Evolutionary conservation across 1,139 yeast species (phyloP).

Genomic region (Blastobotrys arbuscula): DNA sequence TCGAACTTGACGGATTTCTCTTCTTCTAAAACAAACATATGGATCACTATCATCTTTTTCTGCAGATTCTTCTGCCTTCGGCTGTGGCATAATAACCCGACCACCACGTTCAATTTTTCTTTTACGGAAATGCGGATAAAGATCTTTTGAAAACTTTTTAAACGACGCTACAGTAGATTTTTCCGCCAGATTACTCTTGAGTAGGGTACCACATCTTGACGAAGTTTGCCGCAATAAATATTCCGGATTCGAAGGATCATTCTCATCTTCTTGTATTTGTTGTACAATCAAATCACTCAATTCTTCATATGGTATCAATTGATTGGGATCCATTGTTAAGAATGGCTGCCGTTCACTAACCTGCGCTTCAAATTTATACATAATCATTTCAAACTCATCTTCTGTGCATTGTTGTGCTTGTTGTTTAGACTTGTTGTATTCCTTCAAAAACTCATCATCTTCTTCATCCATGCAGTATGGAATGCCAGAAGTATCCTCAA

Average conservation of each 20-base stretch:
- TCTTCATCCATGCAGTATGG: slow-evolving; percentile 86
- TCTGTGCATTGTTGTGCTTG: slow-evolving; percentile 37
- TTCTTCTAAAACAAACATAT: slow-evolving; percentile 88
- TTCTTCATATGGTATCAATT: slow-evolving; percentile 66
- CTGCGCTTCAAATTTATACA: slow-evolving; percentile 67
- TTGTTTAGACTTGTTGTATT: slow-evolving; percentile 34
- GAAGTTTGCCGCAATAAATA: slow-evolving; percentile 25
- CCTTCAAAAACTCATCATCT: slow-evolving; percentile 63
- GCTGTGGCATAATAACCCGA: slow-evolving; percentile 60
- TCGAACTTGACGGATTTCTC: slow-evolving; percentile 93
- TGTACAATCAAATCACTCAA: slow-evolving; percentile 36
- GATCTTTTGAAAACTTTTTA: slow-evolving; percentile 56
- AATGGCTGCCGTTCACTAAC: slow-evolving; percentile 84
- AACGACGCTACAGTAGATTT: slow-evolving; percentile 43
- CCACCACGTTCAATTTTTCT: slow-evolving; percentile 73
- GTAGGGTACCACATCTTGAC: slow-evolving; percentile 15
- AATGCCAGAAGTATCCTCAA: slow-evolving; percentile 86
- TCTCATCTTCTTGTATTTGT: slow-evolving; percentile 28
- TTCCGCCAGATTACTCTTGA: slow-evolving; percentile 10
- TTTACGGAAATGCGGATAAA: slow-evolving; percentile 77
- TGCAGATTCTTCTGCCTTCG: slow-evolving; percentile 72
- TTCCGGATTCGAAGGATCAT: slow-evolving; percentile 35
- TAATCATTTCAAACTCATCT: slow-evolving; percentile 77
- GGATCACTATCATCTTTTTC: slow-evolving; percentile 95
- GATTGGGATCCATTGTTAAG: slow-evolving; percentile 75